Evolutionary conservation across 2,329 filamentous ascomycete species (phyloP), one percentile per base, ranked within the genome.

Genomic region (Aspergillus neoniger): DNA sequence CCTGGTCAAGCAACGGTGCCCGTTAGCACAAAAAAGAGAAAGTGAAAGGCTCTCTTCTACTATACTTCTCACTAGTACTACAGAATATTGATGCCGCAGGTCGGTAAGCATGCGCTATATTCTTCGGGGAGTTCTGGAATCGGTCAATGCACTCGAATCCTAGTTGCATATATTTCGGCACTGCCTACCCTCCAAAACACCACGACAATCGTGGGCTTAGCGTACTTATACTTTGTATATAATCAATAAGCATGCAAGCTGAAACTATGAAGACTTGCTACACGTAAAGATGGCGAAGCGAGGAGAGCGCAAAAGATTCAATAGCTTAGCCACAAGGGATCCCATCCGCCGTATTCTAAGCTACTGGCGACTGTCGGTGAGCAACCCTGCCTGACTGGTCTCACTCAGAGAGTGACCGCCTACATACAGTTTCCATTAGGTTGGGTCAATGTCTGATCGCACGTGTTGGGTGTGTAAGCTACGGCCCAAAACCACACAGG

Each of bases 221-320:
- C 23, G n/a, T 28, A n/a, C 15, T 12, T 32, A 17, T 30, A 50
- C 47, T 50, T 30, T 12, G 12, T 50, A 17, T 50, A 50, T n/a
- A 32, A 5, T 30, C 47, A 28, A 50, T 30, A 28, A 50, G 47
- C 47, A 50, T 50, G 47, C 23, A 28, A 5, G 25, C 25, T 32
- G 9, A 50, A 17, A 19, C 47, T 30, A 28, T 30, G 25, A n/a
- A n/a, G 9, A 50, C 7, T 17, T 28, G 2, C n/a, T 32, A 19
- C 12, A 59, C 51, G 53, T 51, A 30, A 23, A 50, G 44, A 15
- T 52, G 23, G 21, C 25, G 50, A 60, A 48, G 61, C 30, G 56
- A 60, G 51, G 60, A 58, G 61, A 47, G 53, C 47, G 43, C 21
- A 44, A 49, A 60, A 54, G 50, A 56, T 60, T 63, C 58, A 63